Conservation (phyloP, 805 yeast species). For the Sugiyamaella smithiae region DNA sequence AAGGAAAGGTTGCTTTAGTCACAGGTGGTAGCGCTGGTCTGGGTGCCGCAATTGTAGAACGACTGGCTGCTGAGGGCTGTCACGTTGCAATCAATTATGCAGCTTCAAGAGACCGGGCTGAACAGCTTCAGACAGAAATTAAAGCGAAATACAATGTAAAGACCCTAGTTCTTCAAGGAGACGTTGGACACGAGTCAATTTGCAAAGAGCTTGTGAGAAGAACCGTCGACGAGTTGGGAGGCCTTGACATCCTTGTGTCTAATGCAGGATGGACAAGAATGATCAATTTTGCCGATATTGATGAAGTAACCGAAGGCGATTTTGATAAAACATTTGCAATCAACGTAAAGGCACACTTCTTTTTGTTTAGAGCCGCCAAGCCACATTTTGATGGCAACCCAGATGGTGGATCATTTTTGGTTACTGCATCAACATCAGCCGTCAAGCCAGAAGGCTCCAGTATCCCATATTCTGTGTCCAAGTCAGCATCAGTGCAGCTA, state of each 20-base stretch:
- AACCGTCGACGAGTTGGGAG: slow-evolving; percentile 33
- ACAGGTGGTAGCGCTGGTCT: slow-evolving; percentile 29
- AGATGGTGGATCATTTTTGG: slow-evolving; percentile 40
- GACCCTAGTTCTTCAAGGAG: slow-evolving; percentile 22
- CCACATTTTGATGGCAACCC: slow-evolving; percentile 30
- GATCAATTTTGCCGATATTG: slow-evolving; percentile 29
- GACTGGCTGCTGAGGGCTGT: slow-evolving; percentile 26
- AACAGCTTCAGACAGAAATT: slow-evolving; percentile 17
- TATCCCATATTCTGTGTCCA: slow-evolving; percentile 39
- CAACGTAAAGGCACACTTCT: slow-evolving; percentile 36
- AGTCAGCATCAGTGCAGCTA: slow-evolving; percentile 34
- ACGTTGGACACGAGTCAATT: slow-evolving; percentile 23
- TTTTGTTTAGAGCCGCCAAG: slow-evolving; percentile 33
- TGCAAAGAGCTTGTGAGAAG: slow-evolving; percentile 29
- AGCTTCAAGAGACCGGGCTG: slow-evolving; percentile 17
- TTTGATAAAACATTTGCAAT: slow-evolving; percentile 26
- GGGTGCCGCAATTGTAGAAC: slow-evolving; percentile 23
- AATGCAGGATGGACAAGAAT: slow-evolving; percentile 37
- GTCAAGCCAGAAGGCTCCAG: slow-evolving; percentile 33
- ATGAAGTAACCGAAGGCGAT: slow-evolving; percentile 32
- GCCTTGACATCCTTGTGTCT: slow-evolving; percentile 38
- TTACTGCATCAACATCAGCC: slow-evolving; percentile 39
- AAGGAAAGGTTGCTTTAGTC: slow-evolving; percentile 23
- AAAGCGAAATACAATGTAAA: slow-evolving; percentile 11
- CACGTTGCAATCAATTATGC: slow-evolving; percentile 24